A percentile compares a stretch with the other conserved stretches of the same genome.
Evolutionary conservation across 129 eudicot genomes (phyloP).

Genomic region (Cynara cardunculus): DNA sequence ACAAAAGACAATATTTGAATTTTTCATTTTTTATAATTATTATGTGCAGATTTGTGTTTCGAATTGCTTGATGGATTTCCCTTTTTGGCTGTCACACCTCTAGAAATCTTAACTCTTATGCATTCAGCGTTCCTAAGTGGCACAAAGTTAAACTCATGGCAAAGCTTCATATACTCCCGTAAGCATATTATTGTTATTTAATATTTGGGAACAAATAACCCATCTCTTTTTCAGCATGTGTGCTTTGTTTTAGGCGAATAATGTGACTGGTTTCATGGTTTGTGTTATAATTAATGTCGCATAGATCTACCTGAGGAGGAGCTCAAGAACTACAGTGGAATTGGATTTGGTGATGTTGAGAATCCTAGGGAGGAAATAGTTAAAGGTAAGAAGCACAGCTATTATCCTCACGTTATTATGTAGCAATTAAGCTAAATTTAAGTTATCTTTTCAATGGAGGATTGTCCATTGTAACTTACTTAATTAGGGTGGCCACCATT

Average conservation of each 20-base stretch:
- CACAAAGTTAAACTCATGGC: conserved; percentile 6
- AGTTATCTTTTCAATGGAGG: neutral
- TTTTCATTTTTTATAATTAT: neutral
- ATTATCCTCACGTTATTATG: neutral
- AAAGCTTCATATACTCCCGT: conserved; percentile 9
- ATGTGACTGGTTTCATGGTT: neutral
- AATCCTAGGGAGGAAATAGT: neutral
- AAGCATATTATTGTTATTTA: neutral
- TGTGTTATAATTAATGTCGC: neutral
- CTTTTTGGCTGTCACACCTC: neutral
- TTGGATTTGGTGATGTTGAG: neutral
- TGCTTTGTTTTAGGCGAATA: neutral
- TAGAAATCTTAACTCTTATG: neutral
- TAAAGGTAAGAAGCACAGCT: neutral
- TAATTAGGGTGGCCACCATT: neutral
- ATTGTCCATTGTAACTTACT: neutral
- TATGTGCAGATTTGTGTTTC: conserved; percentile 12
- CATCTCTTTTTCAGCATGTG: neutral
- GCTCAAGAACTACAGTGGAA: neutral
- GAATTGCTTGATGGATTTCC: neutral
- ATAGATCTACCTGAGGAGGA: conserved; percentile 10
- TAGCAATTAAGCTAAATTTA: neutral
- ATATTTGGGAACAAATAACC: no score
- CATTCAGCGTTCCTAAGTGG: conserved; percentile 23
- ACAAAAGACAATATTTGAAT: neutral